phyloP scores from a whole-genome alignment of 2,329 filamentous ascomycete species.

The Pseudogymnoascus verrucosus region DNA sequence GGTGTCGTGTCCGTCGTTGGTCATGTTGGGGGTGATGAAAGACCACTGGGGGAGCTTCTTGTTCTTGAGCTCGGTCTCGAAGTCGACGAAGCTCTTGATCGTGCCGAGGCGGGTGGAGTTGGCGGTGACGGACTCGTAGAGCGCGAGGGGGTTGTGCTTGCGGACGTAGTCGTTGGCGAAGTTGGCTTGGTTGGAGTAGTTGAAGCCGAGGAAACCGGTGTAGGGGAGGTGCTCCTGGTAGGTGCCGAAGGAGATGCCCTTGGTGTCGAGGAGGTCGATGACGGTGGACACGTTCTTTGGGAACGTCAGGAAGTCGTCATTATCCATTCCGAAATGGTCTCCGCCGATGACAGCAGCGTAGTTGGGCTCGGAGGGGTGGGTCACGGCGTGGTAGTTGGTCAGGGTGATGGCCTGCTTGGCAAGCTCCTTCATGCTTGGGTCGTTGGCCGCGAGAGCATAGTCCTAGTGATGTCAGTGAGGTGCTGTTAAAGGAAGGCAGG shows the following conservation, averaged over 20 bases:
- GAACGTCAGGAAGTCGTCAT: constrained; percentile 42
- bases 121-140: constrained; percentile 47
- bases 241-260: constrained; percentile 40
- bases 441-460: constrained; percentile 20
- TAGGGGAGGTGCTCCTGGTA: constrained; percentile 49
- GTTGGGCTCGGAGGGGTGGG: constrained; percentile 55
- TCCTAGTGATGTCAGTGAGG: background rate
- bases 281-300: constrained; percentile 38
- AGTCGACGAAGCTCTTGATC: constrained; percentile 55
- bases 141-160: constrained; percentile 50
- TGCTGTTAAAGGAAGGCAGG: constrained; percentile 1
- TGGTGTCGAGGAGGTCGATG: constrained; percentile 41
- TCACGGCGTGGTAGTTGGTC: constrained; percentile 44
- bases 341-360: constrained; percentile 51
- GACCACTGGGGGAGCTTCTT: constrained; percentile 56
- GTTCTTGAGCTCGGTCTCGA: constrained; percentile 48
- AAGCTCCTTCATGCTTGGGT: constrained; percentile 38
- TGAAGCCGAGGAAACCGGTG: constrained; percentile 37
- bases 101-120: constrained; percentile 44
- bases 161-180: constrained; percentile 54
- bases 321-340: constrained; percentile 47
- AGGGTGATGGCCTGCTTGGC: constrained; percentile 48
- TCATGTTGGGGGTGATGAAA: constrained; percentile 56
- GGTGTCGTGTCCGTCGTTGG: constrained; percentile 56
- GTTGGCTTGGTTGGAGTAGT: constrained; percentile 46